These are phyloP conservation scores for Colletotrichum eleusines DNA, from an alignment of 2,329 filamentous ascomycete genomes.

Conservation along the genomic window DNA sequence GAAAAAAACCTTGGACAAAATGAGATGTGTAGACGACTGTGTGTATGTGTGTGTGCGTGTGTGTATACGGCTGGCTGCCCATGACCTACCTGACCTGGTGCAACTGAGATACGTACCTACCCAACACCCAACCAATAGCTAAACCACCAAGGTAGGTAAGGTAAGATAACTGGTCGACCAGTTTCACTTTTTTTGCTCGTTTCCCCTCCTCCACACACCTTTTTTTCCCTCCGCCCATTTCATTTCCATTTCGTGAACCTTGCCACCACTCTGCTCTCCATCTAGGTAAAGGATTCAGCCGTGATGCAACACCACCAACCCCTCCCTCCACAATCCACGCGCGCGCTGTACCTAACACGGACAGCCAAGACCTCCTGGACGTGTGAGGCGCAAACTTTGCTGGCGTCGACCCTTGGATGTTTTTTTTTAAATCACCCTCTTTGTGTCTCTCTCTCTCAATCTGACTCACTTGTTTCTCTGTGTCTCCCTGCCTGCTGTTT, in stretches of 20 bases:
- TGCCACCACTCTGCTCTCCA: background rate
- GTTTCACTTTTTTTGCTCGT: background rate
- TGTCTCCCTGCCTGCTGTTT: background rate
- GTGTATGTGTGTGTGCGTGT: no score
- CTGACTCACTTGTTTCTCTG: background rate
- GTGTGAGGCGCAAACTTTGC: conserved; percentile 22
- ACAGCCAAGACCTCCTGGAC: conserved; percentile 35
- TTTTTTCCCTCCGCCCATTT: no score
- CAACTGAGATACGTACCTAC: background rate
- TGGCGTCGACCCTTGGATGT: background rate
- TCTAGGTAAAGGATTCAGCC: background rate
- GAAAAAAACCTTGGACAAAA: no score
- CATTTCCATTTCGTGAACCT: no score
- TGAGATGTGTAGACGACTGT: no score
- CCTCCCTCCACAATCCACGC: conserved; percentile 13
- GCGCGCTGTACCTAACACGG: conserved; percentile 29
- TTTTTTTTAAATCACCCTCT: background rate
- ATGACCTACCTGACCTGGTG: no score
- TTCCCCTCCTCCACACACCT: background rate
- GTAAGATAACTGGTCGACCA: no score
- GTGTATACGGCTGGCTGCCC: no score
- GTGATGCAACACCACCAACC: conserved; percentile 18
- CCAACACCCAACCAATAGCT: no score
- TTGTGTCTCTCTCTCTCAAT: background rate
- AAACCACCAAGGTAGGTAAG: no score